Evolutionary conservation across 2,329 filamentous ascomycete genomes (phyloP).

Genomic region (Exophiala alcalophila): DNA sequence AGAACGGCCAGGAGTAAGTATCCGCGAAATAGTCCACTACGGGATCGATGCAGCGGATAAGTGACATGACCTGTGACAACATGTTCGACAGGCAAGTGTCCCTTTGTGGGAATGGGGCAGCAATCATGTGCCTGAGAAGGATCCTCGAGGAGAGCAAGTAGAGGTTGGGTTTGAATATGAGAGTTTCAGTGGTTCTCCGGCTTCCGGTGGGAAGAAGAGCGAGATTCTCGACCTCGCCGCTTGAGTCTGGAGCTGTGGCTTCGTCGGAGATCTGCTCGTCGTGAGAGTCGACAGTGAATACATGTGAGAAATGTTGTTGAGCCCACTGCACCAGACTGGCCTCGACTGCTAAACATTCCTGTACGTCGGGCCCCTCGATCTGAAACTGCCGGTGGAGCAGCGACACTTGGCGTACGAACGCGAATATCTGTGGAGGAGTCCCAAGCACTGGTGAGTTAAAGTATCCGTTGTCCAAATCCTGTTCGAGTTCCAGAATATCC

Average conservation of each 20-base stretch:
- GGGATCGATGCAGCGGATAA: constrained; percentile 25
- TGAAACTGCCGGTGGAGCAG: constrained; percentile 6
- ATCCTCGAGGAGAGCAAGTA: constrained; percentile 8
- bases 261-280: no score
- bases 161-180: constrained; percentile 5
- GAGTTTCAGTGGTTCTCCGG: no score
- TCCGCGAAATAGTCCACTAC: constrained; percentile 32
- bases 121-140: constrained; percentile 6
- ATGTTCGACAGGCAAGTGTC: no score
- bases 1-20: constrained; percentile 33
- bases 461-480: constrained; percentile 10
- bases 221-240: background rate
- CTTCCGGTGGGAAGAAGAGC: background rate
- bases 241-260: no score
- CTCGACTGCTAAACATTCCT: constrained; percentile 4
- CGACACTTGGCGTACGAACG: constrained; percentile 22
- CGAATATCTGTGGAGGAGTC: constrained; percentile 28
- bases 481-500: constrained; percentile 13
- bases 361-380: background rate
- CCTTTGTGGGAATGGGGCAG: no score
- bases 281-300: background rate
- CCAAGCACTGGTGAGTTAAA: constrained; percentile 29
- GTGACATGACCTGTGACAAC: constrained; percentile 18
- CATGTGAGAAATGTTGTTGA: background rate
- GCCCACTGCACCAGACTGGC: constrained; percentile 2